Evolutionary conservation across 2,329 filamentous ascomycete genomes (phyloP).

Genomic region (Penicillium sp.): DNA sequence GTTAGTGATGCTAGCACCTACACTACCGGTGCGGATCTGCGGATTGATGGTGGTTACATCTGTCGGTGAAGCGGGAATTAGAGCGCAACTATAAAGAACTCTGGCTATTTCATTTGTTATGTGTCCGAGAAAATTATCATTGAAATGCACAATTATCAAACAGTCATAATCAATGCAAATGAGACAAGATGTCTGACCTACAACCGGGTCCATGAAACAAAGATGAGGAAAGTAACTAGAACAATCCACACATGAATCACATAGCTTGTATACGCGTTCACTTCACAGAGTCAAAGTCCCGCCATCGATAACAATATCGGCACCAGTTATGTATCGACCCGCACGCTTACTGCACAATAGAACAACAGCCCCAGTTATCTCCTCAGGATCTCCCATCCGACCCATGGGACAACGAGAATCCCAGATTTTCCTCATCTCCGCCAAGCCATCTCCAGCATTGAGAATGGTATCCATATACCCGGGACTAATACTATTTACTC

Average conservation of each 20-base stretch:
- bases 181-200: no score
- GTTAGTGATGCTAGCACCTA: constrained; percentile 50
- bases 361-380: constrained; percentile 63
- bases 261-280: not conserved
- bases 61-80: not conserved
- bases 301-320: constrained; percentile 66
- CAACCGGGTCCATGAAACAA: no score
- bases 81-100: no score
- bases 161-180: no score
- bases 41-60: constrained; percentile 51
- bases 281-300: constrained; percentile 30
- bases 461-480: constrained; percentile 77
- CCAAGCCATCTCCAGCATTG: constrained; percentile 63
- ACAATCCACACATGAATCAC: no score
- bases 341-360: constrained; percentile 57
- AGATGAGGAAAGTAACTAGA: not conserved
- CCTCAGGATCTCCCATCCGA: constrained; percentile 63
- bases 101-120: no score
- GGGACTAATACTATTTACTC: constrained; percentile 68
- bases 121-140: no score
- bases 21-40: constrained; percentile 50
- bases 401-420: constrained; percentile 60
- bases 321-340: constrained; percentile 67
- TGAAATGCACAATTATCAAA: no score
- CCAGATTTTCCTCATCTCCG: constrained; percentile 57